These are phyloP conservation scores for Pestalotiopsis sp. DNA, from an alignment of 2,329 filamentous ascomycete species.

Conservation along the genomic window DNA sequence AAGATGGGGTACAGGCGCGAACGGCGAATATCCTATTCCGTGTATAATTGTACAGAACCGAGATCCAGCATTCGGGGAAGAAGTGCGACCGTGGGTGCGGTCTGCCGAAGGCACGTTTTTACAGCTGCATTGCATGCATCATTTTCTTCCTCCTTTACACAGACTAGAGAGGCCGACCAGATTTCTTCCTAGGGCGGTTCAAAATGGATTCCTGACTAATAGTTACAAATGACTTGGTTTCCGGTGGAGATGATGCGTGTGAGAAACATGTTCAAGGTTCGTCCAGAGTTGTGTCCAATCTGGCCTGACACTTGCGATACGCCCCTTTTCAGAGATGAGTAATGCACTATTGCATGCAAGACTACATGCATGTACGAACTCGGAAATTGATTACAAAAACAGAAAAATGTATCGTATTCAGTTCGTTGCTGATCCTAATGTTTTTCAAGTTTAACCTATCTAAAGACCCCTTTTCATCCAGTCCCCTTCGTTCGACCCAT, in stretches of 20 bases:
- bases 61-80: conserved; percentile 1
- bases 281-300: no score
- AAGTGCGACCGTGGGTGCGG: not conserved
- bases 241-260: not conserved
- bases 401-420: not conserved
- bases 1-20: not conserved
- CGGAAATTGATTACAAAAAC: not conserved
- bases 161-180: conserved; percentile 19
- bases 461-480: not conserved
- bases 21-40: not conserved
- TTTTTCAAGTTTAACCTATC: not conserved
- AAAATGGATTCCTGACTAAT: conserved; percentile 27
- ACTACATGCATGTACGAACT: not conserved
- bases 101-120: conserved; percentile 9
- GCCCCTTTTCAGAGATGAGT: no score
- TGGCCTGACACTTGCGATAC: not conserved
- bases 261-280: no score
- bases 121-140: conserved; percentile 17
- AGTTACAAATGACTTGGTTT: conserved; percentile 7
- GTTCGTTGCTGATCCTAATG: not conserved
- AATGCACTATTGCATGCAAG: no score
- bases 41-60: conserved; percentile 8
- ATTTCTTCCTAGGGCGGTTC: conserved; percentile 15
- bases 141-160: conserved; percentile 15
- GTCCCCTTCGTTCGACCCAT: not conserved